Percentiles rank a stretch among this genome's conserved stretches.
phyloP scores from a whole-genome alignment of 2,329 filamentous ascomycete genomes.

The Zasmidium cellare region DNA sequence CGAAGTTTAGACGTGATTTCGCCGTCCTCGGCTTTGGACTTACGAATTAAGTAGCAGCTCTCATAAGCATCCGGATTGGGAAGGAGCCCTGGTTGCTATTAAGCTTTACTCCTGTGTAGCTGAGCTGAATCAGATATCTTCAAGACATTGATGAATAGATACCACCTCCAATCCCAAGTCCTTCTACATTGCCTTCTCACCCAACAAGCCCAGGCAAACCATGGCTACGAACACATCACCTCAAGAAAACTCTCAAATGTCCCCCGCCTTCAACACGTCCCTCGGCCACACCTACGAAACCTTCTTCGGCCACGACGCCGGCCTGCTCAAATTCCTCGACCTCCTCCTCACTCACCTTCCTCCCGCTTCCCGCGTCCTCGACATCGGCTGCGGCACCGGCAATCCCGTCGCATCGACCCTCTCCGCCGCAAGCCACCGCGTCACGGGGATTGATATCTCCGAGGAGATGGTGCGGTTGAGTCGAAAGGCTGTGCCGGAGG shows the following conservation, averaged over 20 bases:
- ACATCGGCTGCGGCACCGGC: slow-evolving; percentile 38
- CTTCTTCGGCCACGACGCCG: neutral
- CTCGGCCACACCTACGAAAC: neutral
- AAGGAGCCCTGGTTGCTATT: too few relatives aligned
- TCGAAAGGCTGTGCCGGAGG: neutral
- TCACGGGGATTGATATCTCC: slow-evolving; percentile 34
- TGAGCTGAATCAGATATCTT: too few relatives aligned
- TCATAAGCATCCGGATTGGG: too few relatives aligned
- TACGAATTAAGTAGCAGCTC: too few relatives aligned
- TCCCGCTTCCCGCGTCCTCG: slow-evolving; percentile 22
- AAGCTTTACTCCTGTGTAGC: too few relatives aligned
- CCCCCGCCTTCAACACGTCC: neutral
- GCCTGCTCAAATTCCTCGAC: neutral
- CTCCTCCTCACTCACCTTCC: slow-evolving; percentile 15
- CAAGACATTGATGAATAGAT: too few relatives aligned
- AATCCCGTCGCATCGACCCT: slow-evolving; percentile 31
- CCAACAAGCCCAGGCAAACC: too few relatives aligned
- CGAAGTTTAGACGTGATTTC: too few relatives aligned
- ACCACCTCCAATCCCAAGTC: too few relatives aligned
- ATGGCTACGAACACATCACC: neutral
- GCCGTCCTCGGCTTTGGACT: too few relatives aligned
- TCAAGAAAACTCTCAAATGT: neutral
- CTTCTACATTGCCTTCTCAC: too few relatives aligned
- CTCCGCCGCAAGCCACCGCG: slow-evolving; percentile 26
- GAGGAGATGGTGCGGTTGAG: slow-evolving; percentile 28